Evolutionary conservation across 1,284 basidiomycete genomes (phyloP).

Genomic region (Cryptococcus sp.): DNA sequence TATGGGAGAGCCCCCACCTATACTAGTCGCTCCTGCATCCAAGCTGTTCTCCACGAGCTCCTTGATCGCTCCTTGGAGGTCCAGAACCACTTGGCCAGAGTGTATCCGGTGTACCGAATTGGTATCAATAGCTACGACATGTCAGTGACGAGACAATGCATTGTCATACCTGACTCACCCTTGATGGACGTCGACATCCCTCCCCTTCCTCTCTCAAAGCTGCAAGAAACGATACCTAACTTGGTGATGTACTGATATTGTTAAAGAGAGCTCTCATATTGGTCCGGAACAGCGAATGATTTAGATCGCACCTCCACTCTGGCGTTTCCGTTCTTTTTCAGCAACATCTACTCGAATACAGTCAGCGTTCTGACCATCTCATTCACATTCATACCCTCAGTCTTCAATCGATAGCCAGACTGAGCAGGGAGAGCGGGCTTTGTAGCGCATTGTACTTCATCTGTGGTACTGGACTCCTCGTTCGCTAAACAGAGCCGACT

Average conservation of each 20-base stretch:
- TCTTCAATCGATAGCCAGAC: too few relatives aligned
- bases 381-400: too few relatives aligned
- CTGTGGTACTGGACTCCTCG: too few relatives aligned
- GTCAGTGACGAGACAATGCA: neutral
- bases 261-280: too few relatives aligned
- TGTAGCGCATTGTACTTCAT: too few relatives aligned
- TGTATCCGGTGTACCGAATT: slow-evolving; percentile 81
- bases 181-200: slow-evolving; percentile 18
- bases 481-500: neutral
- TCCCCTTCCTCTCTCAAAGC: too few relatives aligned
- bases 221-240: too few relatives aligned
- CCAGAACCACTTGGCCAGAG: slow-evolving; percentile 91
- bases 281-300: neutral
- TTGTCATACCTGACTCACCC: slow-evolving; percentile 6
- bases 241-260: too few relatives aligned
- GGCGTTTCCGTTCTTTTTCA: neutral
- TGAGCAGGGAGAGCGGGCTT: too few relatives aligned
- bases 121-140: slow-evolving; percentile 66
- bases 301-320: slow-evolving; percentile 14
- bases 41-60: slow-evolving; percentile 96
- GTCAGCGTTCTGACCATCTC: too few relatives aligned
- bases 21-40: slow-evolving; percentile 83
- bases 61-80: slow-evolving; percentile 91
- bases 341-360: too few relatives aligned
- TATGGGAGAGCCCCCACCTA: slow-evolving; percentile 63